Conservation (phyloP, 192 early-diverging fungal species). For the Coemansia erecta region DNA sequence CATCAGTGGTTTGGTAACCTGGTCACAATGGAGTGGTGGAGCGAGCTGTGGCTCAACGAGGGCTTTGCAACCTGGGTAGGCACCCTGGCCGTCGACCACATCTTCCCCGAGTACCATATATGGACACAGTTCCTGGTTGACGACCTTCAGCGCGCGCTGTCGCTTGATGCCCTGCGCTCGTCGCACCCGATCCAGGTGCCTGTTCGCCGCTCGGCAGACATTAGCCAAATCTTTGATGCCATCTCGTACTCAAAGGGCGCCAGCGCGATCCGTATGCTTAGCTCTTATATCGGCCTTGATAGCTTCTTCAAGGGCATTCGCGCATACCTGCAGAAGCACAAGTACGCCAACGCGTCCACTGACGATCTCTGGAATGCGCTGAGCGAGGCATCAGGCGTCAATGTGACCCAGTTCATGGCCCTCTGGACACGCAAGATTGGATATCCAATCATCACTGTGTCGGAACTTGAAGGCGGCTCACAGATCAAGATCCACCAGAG, state of each 20-base stretch:
- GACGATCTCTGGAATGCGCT: slow-evolving; percentile 86
- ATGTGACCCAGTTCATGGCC: slow-evolving; percentile 83
- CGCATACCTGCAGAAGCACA: slow-evolving; percentile 78
- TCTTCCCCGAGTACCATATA: slow-evolving; percentile 93
- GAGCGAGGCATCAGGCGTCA: slow-evolving; percentile 71
- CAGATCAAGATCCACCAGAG: slow-evolving; percentile 69
- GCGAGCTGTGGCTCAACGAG: slow-evolving; percentile 93
- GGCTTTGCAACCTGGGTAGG: slow-evolving; percentile 98
- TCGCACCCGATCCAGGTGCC: slow-evolving; percentile 92
- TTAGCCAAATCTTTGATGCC: slow-evolving; percentile 94
- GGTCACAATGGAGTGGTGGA: slow-evolving; percentile 97
- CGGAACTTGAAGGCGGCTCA: slow-evolving; percentile 41
- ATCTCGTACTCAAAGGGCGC: slow-evolving; percentile 91
- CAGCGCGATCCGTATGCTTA: slow-evolving; percentile 91
- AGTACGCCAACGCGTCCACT: slow-evolving; percentile 82
- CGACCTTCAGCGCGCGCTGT: slow-evolving; percentile 73
- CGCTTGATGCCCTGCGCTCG: slow-evolving; percentile 78
- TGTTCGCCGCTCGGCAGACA: slow-evolving; percentile 79
- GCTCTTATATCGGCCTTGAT: slow-evolving; percentile 67
- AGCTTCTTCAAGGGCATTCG: slow-evolving; percentile 70
- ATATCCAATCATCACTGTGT: slow-evolving; percentile 79
- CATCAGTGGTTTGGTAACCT: slow-evolving; percentile 95
- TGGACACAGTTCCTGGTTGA: slow-evolving; percentile 85
- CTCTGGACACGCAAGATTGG: slow-evolving; percentile 86
- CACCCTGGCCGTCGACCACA: slow-evolving; percentile 78